Evolutionary conservation across 108 stramenopile species (phyloP), one percentile per base, ranked within the genome.

Genomic region (Skeletonema menzelii): DNA sequence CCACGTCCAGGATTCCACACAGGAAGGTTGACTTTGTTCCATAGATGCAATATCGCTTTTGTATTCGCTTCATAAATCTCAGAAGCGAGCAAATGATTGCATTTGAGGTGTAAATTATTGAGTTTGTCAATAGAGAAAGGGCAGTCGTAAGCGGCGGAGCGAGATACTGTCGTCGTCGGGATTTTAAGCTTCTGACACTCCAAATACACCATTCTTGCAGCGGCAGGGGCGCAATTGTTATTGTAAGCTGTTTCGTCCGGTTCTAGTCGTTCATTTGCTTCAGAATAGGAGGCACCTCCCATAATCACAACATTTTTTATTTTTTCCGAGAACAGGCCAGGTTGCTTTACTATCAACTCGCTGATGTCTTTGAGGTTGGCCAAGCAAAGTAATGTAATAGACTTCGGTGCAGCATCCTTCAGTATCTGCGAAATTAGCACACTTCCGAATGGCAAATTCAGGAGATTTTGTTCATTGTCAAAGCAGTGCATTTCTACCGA

Each of bases 231-330:
- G 22, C 62, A 70, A 28, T 19, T 22, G 62, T 70, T 70, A 59
- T 70, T 70, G 34, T 70, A 46, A n/a, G 69, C 69, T 37, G 69
- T 44, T 24, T 53, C 49, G 31, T 70, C 69, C 27, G 62, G 61
- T 44, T 70, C 63, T 7, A 65, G 24, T 56, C 56, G 19, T 53
- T 65, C 49, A 7, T 1, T 63, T 17, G 20, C 20, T 22, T 63
- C 32, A 38, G 62, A 63, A 22, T 40, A 63, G 19, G n/a, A 26
- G 12, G 27, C 61, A 8, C 62, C 32, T 55, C 69, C 69, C 69
- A 70, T 63, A 17, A 70, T 63, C 7, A 70, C 69, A 17, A 70
- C 20, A 12, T 70, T 28, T 28, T 63, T 60, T 0, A 70, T 27
- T 53, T 53, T 53, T 3, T 20, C 49, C 1, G 49, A 53, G 27